phyloP scores from a whole-genome alignment of 1,284 basidiomycete species.

The Marasmius oreades region DNA sequence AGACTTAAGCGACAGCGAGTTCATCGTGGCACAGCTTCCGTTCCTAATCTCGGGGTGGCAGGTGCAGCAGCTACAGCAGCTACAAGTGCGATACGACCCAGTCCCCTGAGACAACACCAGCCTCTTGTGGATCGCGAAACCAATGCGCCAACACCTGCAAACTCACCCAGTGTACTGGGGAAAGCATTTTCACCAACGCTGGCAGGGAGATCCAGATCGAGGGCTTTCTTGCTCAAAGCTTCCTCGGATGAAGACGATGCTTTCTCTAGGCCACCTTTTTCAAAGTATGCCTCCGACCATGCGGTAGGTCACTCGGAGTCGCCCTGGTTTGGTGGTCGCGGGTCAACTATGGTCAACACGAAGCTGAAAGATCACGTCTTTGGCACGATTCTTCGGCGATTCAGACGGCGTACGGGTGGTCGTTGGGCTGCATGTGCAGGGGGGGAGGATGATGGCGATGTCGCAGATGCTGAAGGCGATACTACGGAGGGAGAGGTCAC shows the following conservation, averaged over 20 bases:
- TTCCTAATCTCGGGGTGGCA: constrained; percentile 51
- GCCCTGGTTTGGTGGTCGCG: constrained; percentile 78
- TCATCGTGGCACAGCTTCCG: constrained; percentile 55
- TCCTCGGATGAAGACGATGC: constrained; percentile 31
- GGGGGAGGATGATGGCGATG: constrained; percentile 44
- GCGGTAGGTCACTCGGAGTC: constrained; percentile 29
- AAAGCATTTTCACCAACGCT: constrained; percentile 25
- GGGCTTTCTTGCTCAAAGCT: constrained; percentile 14
- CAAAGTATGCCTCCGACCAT: constrained; percentile 37
- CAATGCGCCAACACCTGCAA: constrained; percentile 51
- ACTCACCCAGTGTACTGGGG: constrained; percentile 40
- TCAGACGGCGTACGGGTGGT: constrained; percentile 50
- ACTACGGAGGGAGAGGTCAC: constrained; percentile 18
- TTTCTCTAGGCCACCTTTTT: constrained; percentile 31
- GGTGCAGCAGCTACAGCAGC: background rate
- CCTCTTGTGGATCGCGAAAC: constrained; percentile 32
- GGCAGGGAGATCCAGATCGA: constrained; percentile 16
- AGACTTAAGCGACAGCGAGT: constrained; percentile 36
- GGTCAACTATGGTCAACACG: constrained; percentile 89
- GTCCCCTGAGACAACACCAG: constrained; percentile 39
- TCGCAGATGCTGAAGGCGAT: constrained; percentile 31
- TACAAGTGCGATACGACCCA: constrained; percentile 24
- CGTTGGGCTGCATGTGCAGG: constrained; percentile 44
- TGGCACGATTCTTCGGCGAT: constrained; percentile 74
- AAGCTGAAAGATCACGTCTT: constrained; percentile 93